These are phyloP conservation scores for Sporothrix curviconia DNA, from an alignment of 2,329 filamentous ascomycete species.

Conservation along the genomic window DNA sequence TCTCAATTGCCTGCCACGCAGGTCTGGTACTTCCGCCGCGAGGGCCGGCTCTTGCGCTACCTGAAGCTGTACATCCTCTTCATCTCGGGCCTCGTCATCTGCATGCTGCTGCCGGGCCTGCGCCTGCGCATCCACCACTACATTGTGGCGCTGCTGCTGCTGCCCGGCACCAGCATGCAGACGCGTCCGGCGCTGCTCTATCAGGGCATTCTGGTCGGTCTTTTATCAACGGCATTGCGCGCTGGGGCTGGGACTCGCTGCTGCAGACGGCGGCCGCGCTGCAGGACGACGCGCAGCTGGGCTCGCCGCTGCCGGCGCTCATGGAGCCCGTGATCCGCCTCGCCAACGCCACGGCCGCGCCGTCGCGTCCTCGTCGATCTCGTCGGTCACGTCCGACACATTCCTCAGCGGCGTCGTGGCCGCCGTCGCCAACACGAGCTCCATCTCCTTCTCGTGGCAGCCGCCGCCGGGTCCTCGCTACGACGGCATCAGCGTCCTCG, in stretches of 20 bases:
- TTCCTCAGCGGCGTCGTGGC: background rate
- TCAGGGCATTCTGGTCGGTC: conserved; percentile 79
- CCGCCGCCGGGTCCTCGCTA: conserved; percentile 45
- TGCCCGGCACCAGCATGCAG: conserved; percentile 84
- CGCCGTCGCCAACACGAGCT: conserved; percentile 43
- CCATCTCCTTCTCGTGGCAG: conserved; percentile 56
- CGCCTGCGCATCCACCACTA: conserved; percentile 92
- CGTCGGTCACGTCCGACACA: background rate
- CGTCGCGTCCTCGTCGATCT: conserved; percentile 7
- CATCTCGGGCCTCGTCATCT: conserved; percentile 57
- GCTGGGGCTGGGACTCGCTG: conserved; percentile 89
- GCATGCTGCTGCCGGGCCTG: conserved; percentile 67
- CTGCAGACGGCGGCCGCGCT: conserved; percentile 74
- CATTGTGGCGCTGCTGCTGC: conserved; percentile 75
- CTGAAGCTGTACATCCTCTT: conserved; percentile 72
- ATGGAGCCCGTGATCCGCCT: conserved; percentile 41
- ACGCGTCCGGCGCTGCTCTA: conserved; percentile 79
- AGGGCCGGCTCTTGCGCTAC: conserved; percentile 72
- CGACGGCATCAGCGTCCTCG: conserved; percentile 71
- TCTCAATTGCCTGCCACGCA: conserved; percentile 65
- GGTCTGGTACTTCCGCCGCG: conserved; percentile 77
- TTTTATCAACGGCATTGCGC: conserved; percentile 93
- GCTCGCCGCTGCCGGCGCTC: conserved; percentile 54
- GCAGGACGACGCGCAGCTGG: conserved; percentile 59
- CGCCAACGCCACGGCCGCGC: conserved; percentile 15